Base-by-base conservation (phyloP, 2,329 filamentous ascomycete genomes). In the Colletotrichum sp. region DNA sequence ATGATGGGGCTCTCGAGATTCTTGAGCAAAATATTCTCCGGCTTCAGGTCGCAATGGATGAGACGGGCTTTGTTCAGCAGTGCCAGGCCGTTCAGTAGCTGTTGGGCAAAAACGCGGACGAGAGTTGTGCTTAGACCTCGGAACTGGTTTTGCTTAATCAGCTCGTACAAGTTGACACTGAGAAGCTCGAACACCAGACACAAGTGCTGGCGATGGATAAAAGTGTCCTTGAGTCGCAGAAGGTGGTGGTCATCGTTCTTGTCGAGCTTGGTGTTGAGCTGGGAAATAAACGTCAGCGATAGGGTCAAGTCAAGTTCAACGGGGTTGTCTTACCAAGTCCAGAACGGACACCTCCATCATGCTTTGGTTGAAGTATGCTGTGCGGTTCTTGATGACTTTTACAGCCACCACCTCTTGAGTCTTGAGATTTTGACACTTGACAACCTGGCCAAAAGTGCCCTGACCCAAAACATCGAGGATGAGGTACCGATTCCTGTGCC, bases 341-440 rank as follows among this genome's bases (percentile, higher is more conserved):
- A 99, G 88, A 29, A 99, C 97, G 3, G 97, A 99, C 36, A 99
- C 97, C 82, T 99, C 97, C 97, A 99, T 99, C 97, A 99, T 99
- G 84, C 97, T 98, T 84, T 99, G 97, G 82, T 99, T 99, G 87
- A 99, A 99, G 84, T 99, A 99, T 47, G 97, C 97, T 3, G 97
- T 99, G 80, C 96, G 93, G 84, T 99, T 99, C 86, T 99, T 99
- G 86, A 99, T 97, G 69, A 99, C 97, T 86, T 99, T 99, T 78
- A 99, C 97, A 5, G 97, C 97, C 58, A 99, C 97, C 51, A 99
- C 97, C 84, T 99, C 97, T 83, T 98, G 96, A 1, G 97, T 98
- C 86, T 98, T 98, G 79, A 99, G 85, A 80, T 99, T 99, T 83
- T 99, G 97, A 82, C 97, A 99, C 84, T 99, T 99, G 75, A 99